These are phyloP conservation scores for Cyberlindnera veronae DNA, from an alignment of 805 yeast genomes.

Conservation along the genomic window DNA sequence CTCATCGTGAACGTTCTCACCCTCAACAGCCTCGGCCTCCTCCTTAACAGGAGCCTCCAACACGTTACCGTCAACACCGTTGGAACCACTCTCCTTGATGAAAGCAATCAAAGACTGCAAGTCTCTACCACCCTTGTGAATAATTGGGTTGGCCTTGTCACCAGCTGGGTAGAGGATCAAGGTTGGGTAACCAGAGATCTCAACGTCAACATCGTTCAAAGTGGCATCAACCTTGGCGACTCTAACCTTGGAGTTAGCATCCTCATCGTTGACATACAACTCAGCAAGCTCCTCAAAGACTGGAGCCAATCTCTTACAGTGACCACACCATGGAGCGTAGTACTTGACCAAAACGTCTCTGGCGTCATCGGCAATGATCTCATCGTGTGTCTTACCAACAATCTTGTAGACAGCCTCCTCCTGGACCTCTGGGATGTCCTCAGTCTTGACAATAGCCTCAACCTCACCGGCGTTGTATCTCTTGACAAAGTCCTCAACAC, in stretches of 20 bases:
- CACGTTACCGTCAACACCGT: conserved; percentile 53
- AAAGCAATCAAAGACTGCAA: conserved; percentile 67
- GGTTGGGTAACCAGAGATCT: conserved; percentile 90
- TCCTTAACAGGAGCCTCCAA: conserved; percentile 27
- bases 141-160: conserved; percentile 60
- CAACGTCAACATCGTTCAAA: conserved; percentile 80
- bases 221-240: conserved; percentile 91
- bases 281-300: conserved; percentile 82
- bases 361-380: conserved; percentile 48
- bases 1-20: conserved; percentile 17
- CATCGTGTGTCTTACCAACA: conserved; percentile 82
- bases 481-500: conserved; percentile 59
- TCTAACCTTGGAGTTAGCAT: conserved; percentile 50
- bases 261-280: conserved; percentile 50
- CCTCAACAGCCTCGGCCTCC: conserved; percentile 15
- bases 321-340: conserved; percentile 98
- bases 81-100: conserved; percentile 64
- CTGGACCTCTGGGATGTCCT: conserved; percentile 81
- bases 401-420: conserved; percentile 69
- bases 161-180: conserved; percentile 88
- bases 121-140: conserved; percentile 69
- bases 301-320: conserved; percentile 90
- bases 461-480: conserved; percentile 62
- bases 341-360: conserved; percentile 85
- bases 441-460: conserved; percentile 75